Evolutionary conservation across 106 monocot species (phyloP), one percentile per base, ranked within the genome.

Genomic region (Acorus calamus): DNA sequence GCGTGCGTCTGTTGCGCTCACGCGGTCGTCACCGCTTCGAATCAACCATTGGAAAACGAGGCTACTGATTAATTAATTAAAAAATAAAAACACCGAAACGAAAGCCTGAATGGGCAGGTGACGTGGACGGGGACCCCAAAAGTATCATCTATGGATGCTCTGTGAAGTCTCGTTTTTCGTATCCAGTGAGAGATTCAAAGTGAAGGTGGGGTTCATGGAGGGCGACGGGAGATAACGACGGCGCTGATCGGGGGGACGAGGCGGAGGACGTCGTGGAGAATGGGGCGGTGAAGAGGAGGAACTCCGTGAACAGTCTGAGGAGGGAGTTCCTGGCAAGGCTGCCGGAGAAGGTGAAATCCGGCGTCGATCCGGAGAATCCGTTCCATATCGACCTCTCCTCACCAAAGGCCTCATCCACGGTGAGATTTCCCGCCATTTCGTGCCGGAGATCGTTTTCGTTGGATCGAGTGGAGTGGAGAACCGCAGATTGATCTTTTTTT

Each of bases 351-450:
- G 69, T 91, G 28, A 57, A 66, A 8, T 28, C 14, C 8, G 78
- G 71, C 4, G 53, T 86, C 48, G 86, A 91, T 64, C 83, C 83
- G 7, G 86, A 91, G 78, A 62, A 63, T 6, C 86, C 79, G 42
- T 76, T 59, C 66, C 54, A 68, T 47, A 59, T 91, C 46, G 78
- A 86, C 65, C 46, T 86, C 66, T 91, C 86, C 72, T 57, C 0
- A 49, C 77, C 57, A 57, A 72, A 7, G 78, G 64, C 62, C 69
- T 87, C 42, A 54, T 61, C 13, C 14, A 63, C 44, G 86, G 86
- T 87, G 28, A 28, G 28, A 28, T 28, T 28, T 28, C 28, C 28
- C 28, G 28, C 0, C 28, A 28, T 28, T 28, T 28, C 28, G 28
- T 28, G 28, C 28, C 28, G 28, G 28, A 28, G 28, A 28, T 28